These are phyloP conservation scores for Telopea speciosissima DNA, from an alignment of 177 flowering plant species.

Conservation along the genomic window DNA sequence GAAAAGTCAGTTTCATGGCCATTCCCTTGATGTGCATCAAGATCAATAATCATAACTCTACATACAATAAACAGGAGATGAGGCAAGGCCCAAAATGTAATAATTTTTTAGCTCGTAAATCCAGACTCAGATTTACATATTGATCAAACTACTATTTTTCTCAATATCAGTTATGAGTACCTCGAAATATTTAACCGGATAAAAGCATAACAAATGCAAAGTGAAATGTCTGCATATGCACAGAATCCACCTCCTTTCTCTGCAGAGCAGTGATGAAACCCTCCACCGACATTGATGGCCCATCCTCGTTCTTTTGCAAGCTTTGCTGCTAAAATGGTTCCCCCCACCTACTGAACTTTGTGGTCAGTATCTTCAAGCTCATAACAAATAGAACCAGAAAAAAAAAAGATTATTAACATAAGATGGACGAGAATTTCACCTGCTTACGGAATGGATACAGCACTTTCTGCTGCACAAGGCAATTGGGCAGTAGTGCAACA, in stretches of 20 bases:
- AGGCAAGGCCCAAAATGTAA: neutral
- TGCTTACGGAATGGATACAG: constrained; percentile 86
- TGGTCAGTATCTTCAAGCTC: neutral
- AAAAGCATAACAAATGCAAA: constrained; percentile 84
- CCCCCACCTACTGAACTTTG: constrained; percentile 65
- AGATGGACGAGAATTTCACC: constrained; percentile 31
- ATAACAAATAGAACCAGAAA: neutral
- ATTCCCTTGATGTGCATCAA: constrained; percentile 99
- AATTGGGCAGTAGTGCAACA: constrained; percentile 83
- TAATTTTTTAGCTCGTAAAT: neutral
- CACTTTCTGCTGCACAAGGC: constrained; percentile 59
- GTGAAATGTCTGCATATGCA: constrained; percentile 89
- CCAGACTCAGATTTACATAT: neutral
- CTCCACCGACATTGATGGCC: constrained; percentile 98
- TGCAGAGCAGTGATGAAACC: constrained; percentile 92
- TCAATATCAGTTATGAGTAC: constrained; percentile 27
- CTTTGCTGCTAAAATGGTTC: constrained; percentile 84
- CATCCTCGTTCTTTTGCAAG: constrained; percentile 93
- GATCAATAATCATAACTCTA: constrained; percentile 98
- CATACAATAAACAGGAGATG: constrained; percentile 4
- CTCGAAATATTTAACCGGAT: constrained; percentile 65
- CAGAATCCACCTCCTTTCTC: constrained; percentile 91
- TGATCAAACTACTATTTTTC: neutral
- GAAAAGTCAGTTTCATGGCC: constrained; percentile 90
- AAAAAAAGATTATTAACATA: neutral